Percentiles rank a stretch among this genome's conserved stretches.
phyloP scores from a whole-genome alignment of 2,329 filamentous ascomycete genomes.

The Apiospora pterosperma region DNA sequence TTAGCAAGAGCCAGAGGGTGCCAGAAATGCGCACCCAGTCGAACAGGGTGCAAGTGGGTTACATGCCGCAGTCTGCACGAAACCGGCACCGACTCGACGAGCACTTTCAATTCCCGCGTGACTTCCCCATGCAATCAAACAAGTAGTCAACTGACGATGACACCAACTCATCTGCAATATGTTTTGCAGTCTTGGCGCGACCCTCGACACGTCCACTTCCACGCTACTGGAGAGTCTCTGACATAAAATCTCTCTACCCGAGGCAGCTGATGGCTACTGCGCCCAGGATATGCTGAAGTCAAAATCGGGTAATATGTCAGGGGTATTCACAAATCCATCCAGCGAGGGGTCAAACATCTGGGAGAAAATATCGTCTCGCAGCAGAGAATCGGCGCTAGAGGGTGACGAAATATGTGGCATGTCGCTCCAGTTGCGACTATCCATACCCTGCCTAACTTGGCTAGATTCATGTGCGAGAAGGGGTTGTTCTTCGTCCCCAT shows the following conservation, averaged over 20 bases:
- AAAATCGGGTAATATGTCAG: not conserved
- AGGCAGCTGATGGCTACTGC: not conserved
- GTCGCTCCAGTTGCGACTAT: not conserved
- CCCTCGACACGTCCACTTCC: not conserved
- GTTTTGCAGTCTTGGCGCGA: not conserved
- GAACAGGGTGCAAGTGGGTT: not conserved
- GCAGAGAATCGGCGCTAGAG: not conserved
- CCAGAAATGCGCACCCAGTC: conserved; percentile 8
- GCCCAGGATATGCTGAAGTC: not conserved
- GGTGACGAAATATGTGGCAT: not conserved
- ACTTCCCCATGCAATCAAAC: not conserved
- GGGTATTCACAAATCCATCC: not conserved
- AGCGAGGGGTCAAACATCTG: not conserved
- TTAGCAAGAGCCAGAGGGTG: conserved; percentile 19
- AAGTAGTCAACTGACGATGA: not conserved
- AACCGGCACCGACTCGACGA: not conserved
- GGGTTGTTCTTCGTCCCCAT: not conserved
- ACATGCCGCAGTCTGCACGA: not conserved
- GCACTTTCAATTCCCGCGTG: not conserved
- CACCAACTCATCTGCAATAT: not conserved
- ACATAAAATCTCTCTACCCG: too few relatives aligned
- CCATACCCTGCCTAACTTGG: not conserved
- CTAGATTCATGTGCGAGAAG: not conserved
- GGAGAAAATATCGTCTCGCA: not conserved
- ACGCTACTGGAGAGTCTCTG: not conserved